Evolutionary conservation across 768 basidiomycete species (phyloP).

Genomic region (Termitomyces heimii): DNA sequence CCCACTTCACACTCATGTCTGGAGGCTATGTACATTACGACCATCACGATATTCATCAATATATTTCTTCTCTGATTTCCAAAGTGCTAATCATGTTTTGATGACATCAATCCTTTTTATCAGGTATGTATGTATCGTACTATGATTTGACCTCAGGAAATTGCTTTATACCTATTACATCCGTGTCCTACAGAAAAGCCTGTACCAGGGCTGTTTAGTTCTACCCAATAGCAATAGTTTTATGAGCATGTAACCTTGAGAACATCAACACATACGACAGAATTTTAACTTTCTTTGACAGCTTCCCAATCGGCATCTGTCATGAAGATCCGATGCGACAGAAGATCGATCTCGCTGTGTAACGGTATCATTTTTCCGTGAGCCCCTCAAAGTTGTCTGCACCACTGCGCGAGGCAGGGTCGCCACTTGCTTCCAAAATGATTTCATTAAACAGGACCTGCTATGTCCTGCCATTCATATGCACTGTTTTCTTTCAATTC

Average conservation of each 20-base stretch:
- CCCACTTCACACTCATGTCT: neutral
- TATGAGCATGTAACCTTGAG: neutral
- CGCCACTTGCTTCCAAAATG: neutral
- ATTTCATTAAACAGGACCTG: neutral
- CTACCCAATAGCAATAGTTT: neutral
- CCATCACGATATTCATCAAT: neutral
- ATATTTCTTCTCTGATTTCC: neutral
- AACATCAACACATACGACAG: neutral
- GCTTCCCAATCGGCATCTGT: neutral
- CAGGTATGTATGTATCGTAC: neutral
- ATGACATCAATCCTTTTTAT: neutral
- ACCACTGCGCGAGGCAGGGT: neutral
- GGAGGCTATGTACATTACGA: neutral
- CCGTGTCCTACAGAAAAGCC: neutral
- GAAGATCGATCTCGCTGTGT: neutral
- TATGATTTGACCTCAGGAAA: neutral
- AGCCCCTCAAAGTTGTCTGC: neutral
- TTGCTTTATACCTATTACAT: neutral
- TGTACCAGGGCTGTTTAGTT: neutral
- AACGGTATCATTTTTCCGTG: neutral
- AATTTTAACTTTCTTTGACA: constrained; percentile 6
- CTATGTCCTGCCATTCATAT: neutral
- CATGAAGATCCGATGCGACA: neutral
- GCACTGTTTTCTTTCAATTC: neutral
- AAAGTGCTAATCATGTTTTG: neutral